A percentile compares a stretch with the other conserved stretches of the same genome.
phyloP scores from a whole-genome alignment of 1,139 yeast species.

The Candida buenavistaensis region DNA sequence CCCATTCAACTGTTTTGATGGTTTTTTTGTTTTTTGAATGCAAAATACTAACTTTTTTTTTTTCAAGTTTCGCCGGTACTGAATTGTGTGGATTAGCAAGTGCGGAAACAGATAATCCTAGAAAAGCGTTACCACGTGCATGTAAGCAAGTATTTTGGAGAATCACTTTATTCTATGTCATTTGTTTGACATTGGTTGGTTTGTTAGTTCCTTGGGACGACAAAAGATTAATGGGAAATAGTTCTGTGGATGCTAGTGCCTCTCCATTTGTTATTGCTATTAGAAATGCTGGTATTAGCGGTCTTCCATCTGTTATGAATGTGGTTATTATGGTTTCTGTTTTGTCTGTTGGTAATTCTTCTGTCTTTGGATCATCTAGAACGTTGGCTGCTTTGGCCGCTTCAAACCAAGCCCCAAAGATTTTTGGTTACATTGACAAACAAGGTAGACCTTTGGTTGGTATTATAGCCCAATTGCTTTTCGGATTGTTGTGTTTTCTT shows the following conservation, averaged over 20 bases:
- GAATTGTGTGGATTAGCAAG: constrained; percentile 49
- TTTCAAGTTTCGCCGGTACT: constrained; percentile 48
- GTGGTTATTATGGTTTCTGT: constrained; percentile 48
- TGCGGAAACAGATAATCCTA: constrained; percentile 42
- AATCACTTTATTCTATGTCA: constrained; percentile 43
- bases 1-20: too few relatives aligned
- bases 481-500: constrained; percentile 72
- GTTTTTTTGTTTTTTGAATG: too few relatives aligned
- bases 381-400: constrained; percentile 80
- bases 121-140: constrained; percentile 43
- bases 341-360: constrained; percentile 51
- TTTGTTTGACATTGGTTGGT: constrained; percentile 44
- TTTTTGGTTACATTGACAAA: constrained; percentile 72
- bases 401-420: constrained; percentile 76
- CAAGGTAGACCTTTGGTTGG: constrained; percentile 74
- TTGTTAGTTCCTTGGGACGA: constrained; percentile 44
- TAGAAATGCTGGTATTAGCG: constrained; percentile 40
- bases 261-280: constrained; percentile 52
- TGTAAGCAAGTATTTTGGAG: constrained; percentile 51
- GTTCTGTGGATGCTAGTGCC: constrained; percentile 44
- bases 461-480: constrained; percentile 51
- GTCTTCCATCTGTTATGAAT: constrained; percentile 49
- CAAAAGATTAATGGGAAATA: constrained; percentile 28
- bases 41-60: too few relatives aligned
- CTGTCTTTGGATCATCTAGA: constrained; percentile 77